A percentile compares a stretch with the other conserved stretches of the same genome.
Evolutionary conservation across 2,329 filamentous ascomycete genomes (phyloP).

Genomic region (Colletotrichum tabaci): DNA sequence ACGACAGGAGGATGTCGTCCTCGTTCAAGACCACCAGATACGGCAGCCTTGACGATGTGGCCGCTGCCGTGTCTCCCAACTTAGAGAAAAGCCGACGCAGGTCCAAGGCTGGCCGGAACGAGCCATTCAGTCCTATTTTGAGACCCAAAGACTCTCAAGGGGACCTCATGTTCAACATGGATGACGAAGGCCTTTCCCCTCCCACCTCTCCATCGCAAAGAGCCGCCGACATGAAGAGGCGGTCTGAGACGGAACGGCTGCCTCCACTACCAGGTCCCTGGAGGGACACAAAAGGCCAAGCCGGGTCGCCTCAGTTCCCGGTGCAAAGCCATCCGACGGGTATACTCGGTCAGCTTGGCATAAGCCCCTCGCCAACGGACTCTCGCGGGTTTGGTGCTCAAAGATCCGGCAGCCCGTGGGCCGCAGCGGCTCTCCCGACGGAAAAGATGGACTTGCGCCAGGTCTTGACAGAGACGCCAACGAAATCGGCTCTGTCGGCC

Average conservation of each 20-base stretch:
- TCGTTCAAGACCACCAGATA: constrained; percentile 73
- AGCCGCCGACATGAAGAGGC: constrained; percentile 18
- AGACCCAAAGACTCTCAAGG: constrained; percentile 77
- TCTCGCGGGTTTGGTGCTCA: constrained; percentile 4
- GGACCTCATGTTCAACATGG: constrained; percentile 96
- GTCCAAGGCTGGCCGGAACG: constrained; percentile 64
- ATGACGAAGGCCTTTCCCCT: constrained; percentile 74
- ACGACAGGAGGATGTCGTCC: constrained; percentile 73
- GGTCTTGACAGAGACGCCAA: constrained; percentile 77
- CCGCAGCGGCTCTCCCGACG: constrained; percentile 65
- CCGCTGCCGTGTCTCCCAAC: constrained; percentile 56
- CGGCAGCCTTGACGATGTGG: constrained; percentile 76
- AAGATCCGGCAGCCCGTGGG: constrained; percentile 64
- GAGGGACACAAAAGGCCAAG: constrained; percentile 53
- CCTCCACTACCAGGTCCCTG: constrained; percentile 53
- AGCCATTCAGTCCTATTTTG: constrained; percentile 76
- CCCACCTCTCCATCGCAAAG: constrained; percentile 30
- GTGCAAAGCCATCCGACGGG: constrained; percentile 14
- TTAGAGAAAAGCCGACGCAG: constrained; percentile 63
- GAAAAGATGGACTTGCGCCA: constrained; percentile 81
- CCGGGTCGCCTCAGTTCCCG: constrained; percentile 21
- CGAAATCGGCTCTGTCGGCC: constrained; percentile 68
- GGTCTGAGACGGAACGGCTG: constrained; percentile 35
- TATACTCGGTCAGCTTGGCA: constrained; percentile 1
- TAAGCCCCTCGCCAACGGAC: constrained; percentile 32